Conservation (phyloP, 371 early-diverging fungal genomes). For the Mucor lusitanicus region DNA sequence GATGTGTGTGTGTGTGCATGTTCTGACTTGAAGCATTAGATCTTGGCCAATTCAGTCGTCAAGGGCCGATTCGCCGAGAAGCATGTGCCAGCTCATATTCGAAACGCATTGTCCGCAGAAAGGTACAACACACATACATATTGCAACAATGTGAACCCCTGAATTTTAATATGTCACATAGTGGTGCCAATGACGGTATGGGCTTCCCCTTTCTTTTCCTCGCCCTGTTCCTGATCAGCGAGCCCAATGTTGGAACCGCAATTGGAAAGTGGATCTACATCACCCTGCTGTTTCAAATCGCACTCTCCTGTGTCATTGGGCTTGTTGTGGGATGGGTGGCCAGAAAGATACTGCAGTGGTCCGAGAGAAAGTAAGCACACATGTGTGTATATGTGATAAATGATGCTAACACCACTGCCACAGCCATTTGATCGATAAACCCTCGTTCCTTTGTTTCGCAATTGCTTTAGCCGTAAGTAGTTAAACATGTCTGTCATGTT, state of each 20-base stretch:
- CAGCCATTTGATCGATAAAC: conserved; percentile 87
- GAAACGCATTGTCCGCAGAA: conserved; percentile 90
- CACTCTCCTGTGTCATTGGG: conserved; percentile 83
- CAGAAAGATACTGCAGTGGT: conserved; percentile 72
- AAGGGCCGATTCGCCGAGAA: conserved; percentile 96
- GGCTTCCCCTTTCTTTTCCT: conserved; percentile 90
- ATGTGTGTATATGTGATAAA: neutral
- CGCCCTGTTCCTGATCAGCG: conserved; percentile 69
- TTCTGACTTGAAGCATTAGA: conserved; percentile 25
- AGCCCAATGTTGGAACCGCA: conserved; percentile 62
- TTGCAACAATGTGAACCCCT: neutral
- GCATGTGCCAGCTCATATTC: conserved; percentile 85
- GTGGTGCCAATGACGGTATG: conserved; percentile 85
- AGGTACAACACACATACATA: conserved; percentile 34
- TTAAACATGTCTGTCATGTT: neutral
- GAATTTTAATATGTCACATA: conserved; percentile 13
- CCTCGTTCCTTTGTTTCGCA: conserved; percentile 88
- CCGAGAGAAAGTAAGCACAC: conserved; percentile 63
- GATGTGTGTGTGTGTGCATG: no score
- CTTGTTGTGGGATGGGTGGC: conserved; percentile 75
- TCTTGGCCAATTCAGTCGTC: conserved; percentile 93
- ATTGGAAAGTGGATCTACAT: conserved; percentile 79
- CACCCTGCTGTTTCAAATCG: conserved; percentile 79
- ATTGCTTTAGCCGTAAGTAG: conserved; percentile 82
- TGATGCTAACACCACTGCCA: neutral